phyloP scores from a whole-genome alignment of 352 stramenopile species.

The Phytophthora kernoviae region DNA sequence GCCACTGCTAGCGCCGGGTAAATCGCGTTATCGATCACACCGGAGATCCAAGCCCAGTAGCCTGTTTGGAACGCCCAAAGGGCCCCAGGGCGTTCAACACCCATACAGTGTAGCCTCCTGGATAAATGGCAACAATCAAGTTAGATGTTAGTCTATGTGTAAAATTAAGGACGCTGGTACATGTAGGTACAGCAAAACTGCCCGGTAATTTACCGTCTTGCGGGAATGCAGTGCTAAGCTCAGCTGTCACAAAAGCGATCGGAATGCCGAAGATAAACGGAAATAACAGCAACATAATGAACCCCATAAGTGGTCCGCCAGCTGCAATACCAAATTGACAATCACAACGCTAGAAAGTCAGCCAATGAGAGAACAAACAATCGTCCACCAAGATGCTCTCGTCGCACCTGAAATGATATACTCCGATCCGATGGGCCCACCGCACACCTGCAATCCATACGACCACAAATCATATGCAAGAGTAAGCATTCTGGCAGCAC shows the following conservation, averaged over 20 bases:
- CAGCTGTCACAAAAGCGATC: constrained; percentile 92
- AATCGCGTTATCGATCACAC: constrained; percentile 92
- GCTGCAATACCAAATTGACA: constrained; percentile 21
- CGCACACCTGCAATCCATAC: constrained; percentile 24
- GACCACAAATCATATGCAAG: background rate
- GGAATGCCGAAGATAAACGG: constrained; percentile 91
- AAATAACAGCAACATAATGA: constrained; percentile 88
- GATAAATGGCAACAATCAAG: constrained; percentile 13
- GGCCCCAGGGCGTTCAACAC: constrained; percentile 91
- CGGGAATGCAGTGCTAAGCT: constrained; percentile 91
- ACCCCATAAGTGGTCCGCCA: constrained; percentile 65
- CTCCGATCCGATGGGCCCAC: constrained; percentile 47
- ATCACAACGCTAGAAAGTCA: background rate
- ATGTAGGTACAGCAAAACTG: background rate
- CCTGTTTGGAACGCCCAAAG: constrained; percentile 84
- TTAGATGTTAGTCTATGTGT: constrained; percentile 3
- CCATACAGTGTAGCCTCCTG: constrained; percentile 88
- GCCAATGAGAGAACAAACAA: background rate
- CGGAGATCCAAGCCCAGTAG: constrained; percentile 86
- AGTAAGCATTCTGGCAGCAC: constrained; percentile 36
- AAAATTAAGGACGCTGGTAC: no score
- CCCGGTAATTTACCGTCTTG: constrained; percentile 51
- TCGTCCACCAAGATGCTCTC: background rate
- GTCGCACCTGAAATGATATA: constrained; percentile 45
- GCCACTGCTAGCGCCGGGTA: constrained; percentile 86